Evolutionary conservation across 129 eudicot species (phyloP).

Genomic region (Flaveria trinervia): DNA sequence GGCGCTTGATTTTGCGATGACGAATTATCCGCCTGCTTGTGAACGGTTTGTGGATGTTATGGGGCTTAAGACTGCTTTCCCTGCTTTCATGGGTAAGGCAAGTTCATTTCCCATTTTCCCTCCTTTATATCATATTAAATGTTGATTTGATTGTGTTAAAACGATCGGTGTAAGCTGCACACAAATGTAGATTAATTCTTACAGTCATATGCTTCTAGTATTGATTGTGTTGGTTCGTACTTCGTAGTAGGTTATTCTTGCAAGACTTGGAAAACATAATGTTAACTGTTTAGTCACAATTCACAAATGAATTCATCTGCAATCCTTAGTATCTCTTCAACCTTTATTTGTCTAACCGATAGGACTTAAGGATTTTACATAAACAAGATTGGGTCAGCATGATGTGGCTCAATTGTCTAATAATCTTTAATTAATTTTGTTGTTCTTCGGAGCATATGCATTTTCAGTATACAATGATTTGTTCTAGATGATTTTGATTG

Average conservation of each 20-base stretch:
- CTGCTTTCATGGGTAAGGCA: slow-evolving; percentile 99
- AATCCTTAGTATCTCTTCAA: not conserved
- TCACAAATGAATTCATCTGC: not conserved
- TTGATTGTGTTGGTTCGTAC: not conserved
- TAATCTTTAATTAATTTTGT: not conserved
- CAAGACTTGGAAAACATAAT: not conserved
- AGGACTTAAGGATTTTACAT: not conserved
- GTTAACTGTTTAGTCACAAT: not conserved
- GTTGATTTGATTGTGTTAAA: not conserved
- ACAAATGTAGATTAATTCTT: not conserved
- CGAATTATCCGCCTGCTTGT: slow-evolving; percentile 95
- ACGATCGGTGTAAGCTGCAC: no score
- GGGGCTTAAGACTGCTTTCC: slow-evolving; percentile 97
- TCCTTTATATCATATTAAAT: slow-evolving; percentile 11
- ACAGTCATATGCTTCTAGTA: not conserved
- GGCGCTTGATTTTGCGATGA: slow-evolving; percentile 95
- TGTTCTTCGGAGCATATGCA: not conserved
- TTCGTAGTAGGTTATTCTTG: not conserved
- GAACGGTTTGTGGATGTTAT: slow-evolving; percentile 97
- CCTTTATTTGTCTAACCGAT: not conserved
- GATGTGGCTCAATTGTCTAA: not conserved
- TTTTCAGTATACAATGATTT: not conserved
- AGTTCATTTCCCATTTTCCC: slow-evolving; percentile 46
- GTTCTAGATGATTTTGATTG: not conserved
- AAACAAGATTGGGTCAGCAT: not conserved